Base-by-base conservation (phyloP, 2,329 filamentous ascomycete genomes). In the Phialophora macrospora region DNA sequence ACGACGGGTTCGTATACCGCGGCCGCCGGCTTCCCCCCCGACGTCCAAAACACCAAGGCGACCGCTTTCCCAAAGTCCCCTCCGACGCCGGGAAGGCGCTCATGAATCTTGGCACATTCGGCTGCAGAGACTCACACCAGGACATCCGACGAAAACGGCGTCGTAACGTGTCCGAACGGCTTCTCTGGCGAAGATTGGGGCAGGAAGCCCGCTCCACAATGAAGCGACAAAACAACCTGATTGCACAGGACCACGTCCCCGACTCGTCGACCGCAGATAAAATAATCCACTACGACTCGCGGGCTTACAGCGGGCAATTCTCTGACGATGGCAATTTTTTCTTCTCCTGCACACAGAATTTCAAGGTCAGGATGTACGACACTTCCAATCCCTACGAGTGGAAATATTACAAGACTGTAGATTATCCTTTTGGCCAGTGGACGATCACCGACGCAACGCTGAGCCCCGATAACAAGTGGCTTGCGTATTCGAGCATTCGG, bases 251-350 rank as follows among this genome's bases (percentile, higher is more conserved):
- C 32, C 84, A 97, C 80, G 88, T 97, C 65, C 94, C 95, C 0
- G 85, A 85, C 2, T 90, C 69, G 6, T 64, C 88, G 0, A 85
- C 85, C 26, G 89, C 92, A 0, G 94, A 98, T 74, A 90, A 91
- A 73, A 91, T 97, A 67, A 89, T 98, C 68, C 91, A 96, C 73
- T 96, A 93, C 75, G 87, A 93, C 62, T 85, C 89, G 4, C 88
- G 92, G 48, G 93, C 95, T 60, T 98, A 98, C 75, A 97, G 92
- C 2, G 95, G 95, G 1, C 94, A 98, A 75, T 99, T 98, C 76
- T 97, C 92, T 0, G 91, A 96, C 70, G 95, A 99, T 73, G 95
- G 95, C 28, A 96, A 97, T 77, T 98, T 98, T 81, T 98, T 97
- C 81, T 98, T 94, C 75, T 89, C 90, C 5, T 95, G 91, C 74